These are phyloP conservation scores for Sapria himalayana DNA, from an alignment of 345 rosid species.

Conservation along the genomic window DNA sequence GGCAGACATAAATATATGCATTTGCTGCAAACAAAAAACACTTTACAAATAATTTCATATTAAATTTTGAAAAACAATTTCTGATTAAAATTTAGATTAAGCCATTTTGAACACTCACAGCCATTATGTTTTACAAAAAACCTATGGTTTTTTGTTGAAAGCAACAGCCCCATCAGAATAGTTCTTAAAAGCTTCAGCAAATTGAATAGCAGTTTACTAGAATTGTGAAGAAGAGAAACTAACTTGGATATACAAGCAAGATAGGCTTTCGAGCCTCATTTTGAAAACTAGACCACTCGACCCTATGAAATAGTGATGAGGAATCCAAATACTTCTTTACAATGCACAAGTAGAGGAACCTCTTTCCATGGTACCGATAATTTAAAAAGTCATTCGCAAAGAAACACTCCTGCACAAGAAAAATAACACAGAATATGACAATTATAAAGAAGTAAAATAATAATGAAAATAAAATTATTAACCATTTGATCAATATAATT, in stretches of 20 bases:
- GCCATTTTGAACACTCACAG: too few relatives aligned
- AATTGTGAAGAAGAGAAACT: constrained; percentile 1
- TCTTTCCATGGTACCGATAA: constrained; percentile 75
- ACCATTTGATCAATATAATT: too few relatives aligned
- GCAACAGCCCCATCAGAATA: too few relatives aligned
- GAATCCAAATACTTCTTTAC: constrained; percentile 40
- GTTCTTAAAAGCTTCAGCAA: too few relatives aligned
- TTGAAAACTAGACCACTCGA: constrained; percentile 62
- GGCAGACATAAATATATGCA: not conserved
- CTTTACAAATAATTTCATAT: too few relatives aligned
- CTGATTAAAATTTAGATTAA: too few relatives aligned
- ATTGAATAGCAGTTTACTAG: too few relatives aligned
- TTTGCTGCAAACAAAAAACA: too few relatives aligned
- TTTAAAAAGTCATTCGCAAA: constrained; percentile 72
- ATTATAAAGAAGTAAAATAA: too few relatives aligned
- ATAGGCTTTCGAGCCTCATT: constrained; percentile 89
- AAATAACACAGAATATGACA: too few relatives aligned
- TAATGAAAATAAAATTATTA: too few relatives aligned
- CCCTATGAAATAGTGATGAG: constrained; percentile 27
- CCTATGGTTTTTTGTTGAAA: not conserved
- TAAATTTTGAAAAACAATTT: too few relatives aligned
- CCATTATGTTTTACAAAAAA: not conserved
- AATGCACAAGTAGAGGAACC: constrained; percentile 62
- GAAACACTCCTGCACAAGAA: constrained; percentile 53
- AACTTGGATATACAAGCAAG: constrained; percentile 59